Base-by-base conservation (phyloP, 306 rosid species). In the Casuarina equisetifolia region DNA sequence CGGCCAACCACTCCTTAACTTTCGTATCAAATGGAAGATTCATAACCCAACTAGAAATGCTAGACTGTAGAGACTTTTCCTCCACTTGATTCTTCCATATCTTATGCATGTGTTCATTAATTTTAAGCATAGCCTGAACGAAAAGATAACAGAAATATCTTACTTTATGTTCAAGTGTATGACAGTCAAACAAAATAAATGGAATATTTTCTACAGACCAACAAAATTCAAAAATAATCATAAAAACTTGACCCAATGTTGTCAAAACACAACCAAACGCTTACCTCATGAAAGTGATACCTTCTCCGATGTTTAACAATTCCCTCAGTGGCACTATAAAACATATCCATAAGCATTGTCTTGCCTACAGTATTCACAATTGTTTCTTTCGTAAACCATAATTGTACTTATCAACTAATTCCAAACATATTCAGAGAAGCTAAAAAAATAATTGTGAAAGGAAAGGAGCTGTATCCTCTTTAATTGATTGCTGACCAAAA, bases 271-370 rank as follows among this genome's bases (percentile, higher is more conserved):
- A 63, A 81, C 64, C 38, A 64, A 84, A 76, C 71, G 68, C 97
- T 51, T 85, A 95, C 98, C 97, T 95, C 97, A 43, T 95, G 97
- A 81, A 95, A 95, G 87, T 95, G 98, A 75, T 90, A 89, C 82
- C 98, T 87, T 85, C 90, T 87, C 73, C 97, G 79, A 86, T 92
- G 90, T 84, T 87, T 95, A 80, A 92, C 93, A 70, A 92, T 78
- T 86, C 90, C 89, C 80, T 92, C 84, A 4, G 98, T 92, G 82
- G 97, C 90, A 74, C 84, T 80, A 86, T 88, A 95, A 85, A 91
- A 91, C 98, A 95, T 92, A 87, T 95, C 98, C 98, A 95, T 95
- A 85, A 95, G 91, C 98, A 95, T 95, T 39, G 98, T 95, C 91
- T 95, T 95, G 80, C 98, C 97, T 91, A 80, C 82, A 84, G 64